phyloP scores from a whole-genome alignment of 192 early-diverging fungal species.

The Backusella parvicylindrica region DNA sequence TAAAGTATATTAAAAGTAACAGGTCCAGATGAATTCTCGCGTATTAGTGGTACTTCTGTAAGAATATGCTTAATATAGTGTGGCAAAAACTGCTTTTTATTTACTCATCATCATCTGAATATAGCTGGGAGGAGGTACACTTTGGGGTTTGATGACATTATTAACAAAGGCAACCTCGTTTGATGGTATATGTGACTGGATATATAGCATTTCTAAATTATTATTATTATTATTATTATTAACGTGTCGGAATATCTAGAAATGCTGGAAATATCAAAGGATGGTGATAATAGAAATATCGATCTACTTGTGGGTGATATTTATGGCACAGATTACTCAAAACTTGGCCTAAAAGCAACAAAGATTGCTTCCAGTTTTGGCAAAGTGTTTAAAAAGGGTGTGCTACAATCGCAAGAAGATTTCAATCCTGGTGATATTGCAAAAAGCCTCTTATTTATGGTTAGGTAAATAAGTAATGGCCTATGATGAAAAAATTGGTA shows the following conservation, averaged over 20 bases:
- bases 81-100: neutral
- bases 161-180: conserved; percentile 87
- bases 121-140: conserved; percentile 89
- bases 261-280: conserved; percentile 82
- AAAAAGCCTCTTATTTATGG: conserved; percentile 89
- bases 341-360: conserved; percentile 89
- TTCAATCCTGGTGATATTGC: conserved; percentile 83
- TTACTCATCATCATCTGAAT: neutral
- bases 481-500: neutral
- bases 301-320: conserved; percentile 94
- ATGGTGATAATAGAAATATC: conserved; percentile 90
- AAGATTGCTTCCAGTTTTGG: conserved; percentile 96
- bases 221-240: too few species aligned
- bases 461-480: conserved; percentile 61
- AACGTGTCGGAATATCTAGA: conserved; percentile 29
- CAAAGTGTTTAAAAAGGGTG: conserved; percentile 89
- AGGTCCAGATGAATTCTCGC: conserved; percentile 76
- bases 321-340: conserved; percentile 86
- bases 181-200: conserved; percentile 73
- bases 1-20: conserved; percentile 89
- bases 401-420: conserved; percentile 52
- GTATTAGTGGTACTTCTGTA: conserved; percentile 83
- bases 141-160: conserved; percentile 90
- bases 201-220: too few species aligned
- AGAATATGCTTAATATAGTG: neutral